Base-by-base conservation (phyloP, 2,329 filamentous ascomycete genomes). In the Juglanconis juglandina region DNA sequence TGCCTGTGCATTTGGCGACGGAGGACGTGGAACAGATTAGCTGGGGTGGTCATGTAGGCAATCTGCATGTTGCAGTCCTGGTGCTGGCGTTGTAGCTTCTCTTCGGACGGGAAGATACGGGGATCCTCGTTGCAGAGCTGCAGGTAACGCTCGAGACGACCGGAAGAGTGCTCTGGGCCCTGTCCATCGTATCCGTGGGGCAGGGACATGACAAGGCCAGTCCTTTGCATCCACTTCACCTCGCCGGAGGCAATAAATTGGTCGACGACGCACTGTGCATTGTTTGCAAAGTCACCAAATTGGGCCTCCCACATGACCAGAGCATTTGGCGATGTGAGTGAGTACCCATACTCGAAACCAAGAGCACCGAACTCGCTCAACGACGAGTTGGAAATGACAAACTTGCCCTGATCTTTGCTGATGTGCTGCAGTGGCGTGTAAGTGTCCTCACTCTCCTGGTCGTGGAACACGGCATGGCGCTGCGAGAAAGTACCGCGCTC, bases 1-100 rank as follows among this genome's bases (percentile, higher is more conserved):
- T 99, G 94, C 71, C 95, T 87, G 84, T 98, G 93, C 88, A 99
- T 96, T 81, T 99, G 95, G 77, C 95, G 87, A 74, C 95, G 90
- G 65, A 99, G 85, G 67, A 95, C 88, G 78, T 99, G 95, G 88
- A 99, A 99, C 74, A 96, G 77, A 78, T 99, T 99, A 66, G 94
- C 85, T 34, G 95, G 95, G 51, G 89, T 91, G n/a, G 95, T 99
- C 87, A 96, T 93, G 82, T 95, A 96, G 59, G 88, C 92, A 74
- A 99, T 90, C 80, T 99, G 95, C 87, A 99, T 96, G 81, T 99
- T 99, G 84, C 92, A 96, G 79, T 99, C 95, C 80, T 99, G 95
- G 81, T 99, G 95, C 78, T 98, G 95, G 68, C 95, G 92, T 58
- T 96, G 88, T 63, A 98, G 86, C 82, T 95, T 97, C 67, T 96